phyloP scores from a whole-genome alignment of 2,329 filamentous ascomycete genomes.

The Penicillium sp. region DNA sequence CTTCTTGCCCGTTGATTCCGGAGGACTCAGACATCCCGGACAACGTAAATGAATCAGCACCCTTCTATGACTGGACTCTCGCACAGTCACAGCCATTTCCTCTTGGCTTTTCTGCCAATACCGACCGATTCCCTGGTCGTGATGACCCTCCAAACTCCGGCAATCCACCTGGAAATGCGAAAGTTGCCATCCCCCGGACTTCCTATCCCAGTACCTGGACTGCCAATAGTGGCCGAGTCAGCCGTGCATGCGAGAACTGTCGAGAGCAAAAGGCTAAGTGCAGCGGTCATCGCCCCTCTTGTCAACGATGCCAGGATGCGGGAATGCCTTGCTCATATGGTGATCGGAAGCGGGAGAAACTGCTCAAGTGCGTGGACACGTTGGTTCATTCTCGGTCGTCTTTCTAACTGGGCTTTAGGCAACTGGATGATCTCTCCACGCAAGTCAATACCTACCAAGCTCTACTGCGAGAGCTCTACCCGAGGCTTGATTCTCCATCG shows the following conservation, averaged over 20 bases:
- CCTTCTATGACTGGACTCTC: constrained; percentile 15
- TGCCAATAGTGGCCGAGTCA: constrained; percentile 29
- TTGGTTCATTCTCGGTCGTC: constrained; percentile 7
- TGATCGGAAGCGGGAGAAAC: constrained; percentile 43
- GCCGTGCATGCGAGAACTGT: constrained; percentile 44
- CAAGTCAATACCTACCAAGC: constrained; percentile 36
- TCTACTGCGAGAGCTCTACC: constrained; percentile 33
- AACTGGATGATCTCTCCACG: constrained; percentile 37
- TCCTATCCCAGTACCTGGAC: constrained; percentile 20
- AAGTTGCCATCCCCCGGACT: constrained; percentile 32
- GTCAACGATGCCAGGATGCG: constrained; percentile 42
- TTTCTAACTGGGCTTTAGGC: constrained; percentile 26
- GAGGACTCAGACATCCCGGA: constrained; percentile 6
- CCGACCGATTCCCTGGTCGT: constrained; percentile 12
- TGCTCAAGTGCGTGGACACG: constrained; percentile 37
- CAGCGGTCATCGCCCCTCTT: constrained; percentile 42
- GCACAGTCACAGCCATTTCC: constrained; percentile 11
- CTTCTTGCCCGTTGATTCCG: not conserved
- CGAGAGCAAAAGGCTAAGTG: constrained; percentile 47
- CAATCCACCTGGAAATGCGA: constrained; percentile 24
- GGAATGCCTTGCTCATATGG: constrained; percentile 42
- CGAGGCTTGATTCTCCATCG: constrained; percentile 31
- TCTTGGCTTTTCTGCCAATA: constrained; percentile 12
- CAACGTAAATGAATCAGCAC: constrained; percentile 8
- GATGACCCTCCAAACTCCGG: constrained; percentile 11